These are phyloP conservation scores for Penicillium fimorum DNA, from an alignment of 495 filamentous ascomycete species.

Conservation along the genomic window DNA sequence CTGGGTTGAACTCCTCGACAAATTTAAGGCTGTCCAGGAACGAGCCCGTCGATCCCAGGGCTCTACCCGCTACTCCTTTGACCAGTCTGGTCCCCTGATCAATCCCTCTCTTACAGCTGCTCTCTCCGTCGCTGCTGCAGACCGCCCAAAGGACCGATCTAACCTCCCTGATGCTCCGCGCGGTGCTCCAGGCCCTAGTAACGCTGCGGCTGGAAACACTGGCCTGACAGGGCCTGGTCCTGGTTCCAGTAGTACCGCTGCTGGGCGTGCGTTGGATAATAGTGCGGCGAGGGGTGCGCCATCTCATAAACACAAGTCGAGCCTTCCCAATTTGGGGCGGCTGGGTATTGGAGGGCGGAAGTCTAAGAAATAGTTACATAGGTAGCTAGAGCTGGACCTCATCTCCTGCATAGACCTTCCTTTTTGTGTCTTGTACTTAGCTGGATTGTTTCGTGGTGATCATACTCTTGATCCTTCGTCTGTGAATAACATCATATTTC, in stretches of 20 bases:
- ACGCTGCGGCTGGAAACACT: slow-evolving; percentile 30
- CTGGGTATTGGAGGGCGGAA: slow-evolving; percentile 64
- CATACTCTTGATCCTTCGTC: not conserved
- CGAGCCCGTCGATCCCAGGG: slow-evolving; percentile 57
- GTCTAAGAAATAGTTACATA: slow-evolving; percentile 44
- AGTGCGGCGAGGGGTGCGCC: slow-evolving; percentile 23
- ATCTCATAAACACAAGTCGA: slow-evolving; percentile 57
- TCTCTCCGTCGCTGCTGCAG: slow-evolving; percentile 31
- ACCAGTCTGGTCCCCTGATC: slow-evolving; percentile 23
- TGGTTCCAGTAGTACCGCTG: not conserved
- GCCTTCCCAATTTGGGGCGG: slow-evolving; percentile 68
- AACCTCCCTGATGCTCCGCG: slow-evolving; percentile 43
- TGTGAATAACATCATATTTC: not conserved
- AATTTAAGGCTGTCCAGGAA: slow-evolving; percentile 89
- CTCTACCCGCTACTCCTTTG: slow-evolving; percentile 34
- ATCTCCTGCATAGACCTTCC: not conserved
- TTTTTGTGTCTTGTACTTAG: not conserved
- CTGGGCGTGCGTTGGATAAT: slow-evolving; percentile 22
- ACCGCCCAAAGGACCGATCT: slow-evolving; percentile 44
- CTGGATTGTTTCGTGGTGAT: not conserved
- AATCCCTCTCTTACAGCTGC: slow-evolving; percentile 33
- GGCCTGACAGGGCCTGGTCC: slow-evolving; percentile 39
- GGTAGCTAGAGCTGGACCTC: not conserved
- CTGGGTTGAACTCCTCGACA: slow-evolving; percentile 95
- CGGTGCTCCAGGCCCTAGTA: slow-evolving; percentile 17